A percentile compares a stretch with the other conserved stretches of the same genome.
Evolutionary conservation across 495 filamentous ascomycete species (phyloP).

Genomic region (Acidomyces sp.): DNA sequence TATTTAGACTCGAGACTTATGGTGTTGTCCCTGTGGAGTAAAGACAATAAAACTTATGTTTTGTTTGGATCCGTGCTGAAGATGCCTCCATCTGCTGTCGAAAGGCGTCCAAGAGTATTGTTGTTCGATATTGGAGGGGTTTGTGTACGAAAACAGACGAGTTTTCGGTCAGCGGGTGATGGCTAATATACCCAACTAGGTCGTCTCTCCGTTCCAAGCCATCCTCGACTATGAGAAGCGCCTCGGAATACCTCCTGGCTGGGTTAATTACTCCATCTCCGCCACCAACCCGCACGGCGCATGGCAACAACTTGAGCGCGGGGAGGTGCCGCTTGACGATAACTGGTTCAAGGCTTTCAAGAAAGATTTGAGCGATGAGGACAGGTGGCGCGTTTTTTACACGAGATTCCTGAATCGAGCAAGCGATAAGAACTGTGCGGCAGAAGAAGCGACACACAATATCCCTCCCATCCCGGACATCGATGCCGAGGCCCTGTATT

Average conservation of each 20-base stretch:
- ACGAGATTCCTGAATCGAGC: conserved; percentile 23
- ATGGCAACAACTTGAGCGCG: conserved; percentile 58
- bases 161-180: no score
- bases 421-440: conserved; percentile 27
- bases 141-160: conserved; percentile 53
- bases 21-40: conserved; percentile 7
- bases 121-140: conserved; percentile 97
- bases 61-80: conserved; percentile 14
- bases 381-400: conserved; percentile 54
- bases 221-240: conserved; percentile 78
- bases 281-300: conserved; percentile 61
- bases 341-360: conserved; percentile 69
- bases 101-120: conserved; percentile 53
- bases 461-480: conserved; percentile 56
- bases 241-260: conserved; percentile 66
- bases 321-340: conserved; percentile 38
- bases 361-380: conserved; percentile 50
- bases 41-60: conserved; percentile 13
- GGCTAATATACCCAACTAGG: conserved; percentile 48
- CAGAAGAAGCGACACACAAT: conserved; percentile 20
- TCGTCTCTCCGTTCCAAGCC: conserved; percentile 79
- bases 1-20: neutral
- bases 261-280: conserved; percentile 82
- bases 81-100: conserved; percentile 7
- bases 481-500: conserved; percentile 72